phyloP scores from a whole-genome alignment of 176 grass and related monocot species.

The Themeda triandra region DNA sequence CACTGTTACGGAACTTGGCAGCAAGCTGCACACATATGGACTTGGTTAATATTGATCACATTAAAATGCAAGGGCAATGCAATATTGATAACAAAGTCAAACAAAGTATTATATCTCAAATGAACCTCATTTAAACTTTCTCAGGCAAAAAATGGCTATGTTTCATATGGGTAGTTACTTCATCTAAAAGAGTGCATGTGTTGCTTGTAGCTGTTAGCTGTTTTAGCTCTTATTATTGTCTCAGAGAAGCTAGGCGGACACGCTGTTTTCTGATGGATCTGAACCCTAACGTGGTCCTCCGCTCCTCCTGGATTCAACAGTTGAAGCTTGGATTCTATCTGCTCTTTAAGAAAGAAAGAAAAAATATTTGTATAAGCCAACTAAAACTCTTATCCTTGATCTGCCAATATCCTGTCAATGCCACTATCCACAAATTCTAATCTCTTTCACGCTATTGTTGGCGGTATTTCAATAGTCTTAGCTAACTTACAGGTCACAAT shows the following conservation, averaged over 20 bases:
- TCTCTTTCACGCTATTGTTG: no score
- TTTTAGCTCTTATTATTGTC: background rate
- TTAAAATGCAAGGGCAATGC: background rate
- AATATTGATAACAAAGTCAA: constrained; percentile 13
- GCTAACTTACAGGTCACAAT: no score
- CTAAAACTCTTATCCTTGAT: no score
- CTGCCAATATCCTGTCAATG: no score
- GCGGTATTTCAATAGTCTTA: no score
- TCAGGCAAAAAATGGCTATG: background rate
- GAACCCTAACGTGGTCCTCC: background rate
- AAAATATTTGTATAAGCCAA: no score
- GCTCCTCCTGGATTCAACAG: background rate
- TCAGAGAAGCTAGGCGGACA: background rate
- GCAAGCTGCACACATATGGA: constrained; percentile 61
- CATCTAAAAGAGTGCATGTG: background rate
- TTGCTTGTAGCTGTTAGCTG: background rate
- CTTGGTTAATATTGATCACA: constrained; percentile 17
- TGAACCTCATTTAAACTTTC: background rate
- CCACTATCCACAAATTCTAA: no score
- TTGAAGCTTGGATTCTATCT: no score
- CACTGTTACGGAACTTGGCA: constrained; percentile 96
- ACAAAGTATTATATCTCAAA: background rate
- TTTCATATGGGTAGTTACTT: background rate
- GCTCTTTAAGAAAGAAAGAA: no score
- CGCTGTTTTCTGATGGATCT: background rate